Conservation (phyloP, 352 stramenopile species). For the Blastocystis sp. region DNA sequence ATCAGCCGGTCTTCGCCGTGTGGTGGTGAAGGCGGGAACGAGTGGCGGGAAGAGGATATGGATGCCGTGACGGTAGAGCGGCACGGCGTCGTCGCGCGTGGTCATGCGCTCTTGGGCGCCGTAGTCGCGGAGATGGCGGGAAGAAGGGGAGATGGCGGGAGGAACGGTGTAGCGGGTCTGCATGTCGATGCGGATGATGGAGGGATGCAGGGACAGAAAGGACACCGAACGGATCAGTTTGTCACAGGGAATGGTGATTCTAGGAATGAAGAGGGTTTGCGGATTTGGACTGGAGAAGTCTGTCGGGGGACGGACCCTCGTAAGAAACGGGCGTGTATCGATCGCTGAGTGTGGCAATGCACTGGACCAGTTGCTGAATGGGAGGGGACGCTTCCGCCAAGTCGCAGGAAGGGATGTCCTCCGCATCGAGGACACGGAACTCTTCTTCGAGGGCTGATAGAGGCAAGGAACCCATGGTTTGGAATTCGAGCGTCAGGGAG, state of each 20-base stretch:
- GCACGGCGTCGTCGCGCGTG: slow-evolving; percentile 8
- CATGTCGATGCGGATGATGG: neutral
- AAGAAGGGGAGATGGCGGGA: neutral
- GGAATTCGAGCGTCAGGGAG: neutral
- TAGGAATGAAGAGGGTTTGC: neutral
- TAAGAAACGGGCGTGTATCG: too few species aligned
- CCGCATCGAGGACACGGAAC: neutral
- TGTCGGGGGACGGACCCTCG: too few species aligned
- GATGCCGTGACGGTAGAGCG: slow-evolving; percentile 20
- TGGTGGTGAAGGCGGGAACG: neutral
- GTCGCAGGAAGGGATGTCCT: too few species aligned
- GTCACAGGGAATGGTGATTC: neutral
- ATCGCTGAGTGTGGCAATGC: neutral
- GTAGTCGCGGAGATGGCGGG: neutral
- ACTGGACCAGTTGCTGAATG: neutral
- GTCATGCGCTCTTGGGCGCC: slow-evolving; percentile 36
- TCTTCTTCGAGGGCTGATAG: neutral
- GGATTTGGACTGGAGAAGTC: too few species aligned
- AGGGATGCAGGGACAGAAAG: neutral
- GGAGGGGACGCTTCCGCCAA: neutral
- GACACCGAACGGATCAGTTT: neutral
- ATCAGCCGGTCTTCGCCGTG: slow-evolving; percentile 71
- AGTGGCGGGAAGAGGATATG: neutral
- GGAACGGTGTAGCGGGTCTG: neutral
- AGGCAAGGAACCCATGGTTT: neutral